Base-by-base conservation (phyloP, 1,139 yeast genomes). In the Geotrichum europaeum region DNA sequence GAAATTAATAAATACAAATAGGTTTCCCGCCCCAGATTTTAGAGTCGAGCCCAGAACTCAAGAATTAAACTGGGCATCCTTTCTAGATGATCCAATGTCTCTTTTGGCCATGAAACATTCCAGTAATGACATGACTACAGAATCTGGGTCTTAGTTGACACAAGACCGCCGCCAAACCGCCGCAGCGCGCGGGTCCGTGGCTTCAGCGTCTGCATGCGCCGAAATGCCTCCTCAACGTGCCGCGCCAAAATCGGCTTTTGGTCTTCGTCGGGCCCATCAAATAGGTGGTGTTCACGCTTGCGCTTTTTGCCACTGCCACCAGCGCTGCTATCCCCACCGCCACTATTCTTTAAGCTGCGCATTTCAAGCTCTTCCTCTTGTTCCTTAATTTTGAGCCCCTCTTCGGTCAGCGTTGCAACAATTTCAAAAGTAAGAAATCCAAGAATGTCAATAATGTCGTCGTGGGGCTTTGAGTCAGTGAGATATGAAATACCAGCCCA, bases 381-480 rank as follows among this genome's bases (percentile, higher is more conserved):
- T 60, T 81, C 83, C 68, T 92, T 91, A 53, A 94, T 87, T 64
- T 82, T 83, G 74, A 94, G 79, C 0, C 98, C 98, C 68, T 87
- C 90, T 73, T 94, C 98, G 0, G 99, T 94, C 62, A 94, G 75
- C 12, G 95, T 86, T 69, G 99, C 95, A 2, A 94, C 99, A 71
- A 94, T 91, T 73, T 94, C 99, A 76, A 95, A 94, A 0, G 99
- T 95, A 63, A 94, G 75, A 69, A 94, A 94, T 24, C 99, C 99
- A 54, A 94, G 78, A 53, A 94, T 94, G 77, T 94, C 99, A 65
- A 95, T 86, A 34, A 94, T 97, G 78, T 94, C 99, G 74, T 94
- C 99, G 70, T 89, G 89, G 2, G 98, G 97, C 68, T 95, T 84
- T 24, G 95, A 84, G 65, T 95, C 99, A 22, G 96, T 87, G 55